Evolutionary conservation across 2,329 filamentous ascomycete species (phyloP).

Genomic region (Aureobasidium uvarum): DNA sequence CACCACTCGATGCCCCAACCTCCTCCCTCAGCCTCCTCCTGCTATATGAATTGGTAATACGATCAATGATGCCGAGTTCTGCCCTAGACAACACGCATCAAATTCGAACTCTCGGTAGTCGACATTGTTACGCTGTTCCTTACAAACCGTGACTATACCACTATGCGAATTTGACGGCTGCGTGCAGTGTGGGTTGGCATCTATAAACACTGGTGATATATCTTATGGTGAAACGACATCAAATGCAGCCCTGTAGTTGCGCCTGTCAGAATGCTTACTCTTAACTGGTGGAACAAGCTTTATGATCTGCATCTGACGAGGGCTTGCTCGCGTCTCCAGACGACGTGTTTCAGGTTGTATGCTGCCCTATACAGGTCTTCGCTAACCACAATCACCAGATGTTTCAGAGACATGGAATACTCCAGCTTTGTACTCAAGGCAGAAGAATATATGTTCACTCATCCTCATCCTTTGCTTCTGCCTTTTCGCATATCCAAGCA

Average conservation of each 20-base stretch:
- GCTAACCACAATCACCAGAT: not conserved
- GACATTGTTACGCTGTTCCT: not conserved
- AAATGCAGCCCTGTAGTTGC: not conserved
- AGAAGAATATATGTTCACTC: not conserved
- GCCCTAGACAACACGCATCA: not conserved
- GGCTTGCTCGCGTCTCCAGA: not conserved
- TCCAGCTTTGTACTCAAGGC: not conserved
- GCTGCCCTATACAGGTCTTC: not conserved
- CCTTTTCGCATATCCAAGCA: not conserved
- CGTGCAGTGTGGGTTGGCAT: not conserved
- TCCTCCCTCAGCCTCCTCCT: too few relatives aligned
- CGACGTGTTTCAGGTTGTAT: constrained; percentile 14
- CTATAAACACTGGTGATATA: not conserved
- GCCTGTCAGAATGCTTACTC: not conserved
- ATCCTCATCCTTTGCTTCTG: not conserved
- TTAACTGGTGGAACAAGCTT: not conserved
- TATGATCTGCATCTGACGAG: not conserved
- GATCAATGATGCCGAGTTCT: not conserved
- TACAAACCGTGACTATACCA: not conserved
- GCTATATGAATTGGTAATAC: not conserved
- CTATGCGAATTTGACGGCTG: not conserved
- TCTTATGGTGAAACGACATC: not conserved
- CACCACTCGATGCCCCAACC: too few relatives aligned
- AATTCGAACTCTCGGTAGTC: not conserved
- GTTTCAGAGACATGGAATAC: not conserved